Conservation (phyloP, 108 stramenopile species). For the Schizochytrium sp. region DNA sequence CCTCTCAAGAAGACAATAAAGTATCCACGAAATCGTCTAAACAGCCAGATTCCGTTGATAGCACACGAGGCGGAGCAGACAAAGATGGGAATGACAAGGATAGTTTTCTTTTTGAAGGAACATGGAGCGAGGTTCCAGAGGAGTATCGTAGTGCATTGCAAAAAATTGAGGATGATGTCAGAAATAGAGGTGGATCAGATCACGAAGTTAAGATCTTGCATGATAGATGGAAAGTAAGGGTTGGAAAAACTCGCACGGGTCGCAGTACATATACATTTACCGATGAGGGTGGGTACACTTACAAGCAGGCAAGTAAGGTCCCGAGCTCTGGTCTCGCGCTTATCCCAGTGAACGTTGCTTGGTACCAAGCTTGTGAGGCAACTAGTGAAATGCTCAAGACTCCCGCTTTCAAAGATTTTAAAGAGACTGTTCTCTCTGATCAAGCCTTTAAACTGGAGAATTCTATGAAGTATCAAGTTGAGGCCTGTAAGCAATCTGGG, state of each 20-base stretch:
- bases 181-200: not conserved
- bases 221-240: not conserved
- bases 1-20: too few relatives aligned
- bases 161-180: not conserved
- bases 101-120: not conserved
- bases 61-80: too few relatives aligned
- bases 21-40: too few relatives aligned
- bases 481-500: too few relatives aligned
- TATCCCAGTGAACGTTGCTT: not conserved
- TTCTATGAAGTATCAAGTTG: too few relatives aligned
- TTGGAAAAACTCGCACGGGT: not conserved
- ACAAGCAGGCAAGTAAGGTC: not conserved
- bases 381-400: not conserved
- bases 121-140: not conserved
- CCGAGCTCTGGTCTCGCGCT: not conserved
- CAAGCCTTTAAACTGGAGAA: not conserved
- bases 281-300: not conserved
- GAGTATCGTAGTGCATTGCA: not conserved
- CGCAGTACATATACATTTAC: not conserved
- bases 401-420: not conserved
- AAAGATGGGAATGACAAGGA: not conserved
- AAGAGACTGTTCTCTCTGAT: not conserved
- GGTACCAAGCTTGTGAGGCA: not conserved
- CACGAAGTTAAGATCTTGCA: not conserved
- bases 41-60: too few relatives aligned